Conservation (phyloP, 1,284 basidiomycete species). For the Stygiomarasmius scandens region DNA sequence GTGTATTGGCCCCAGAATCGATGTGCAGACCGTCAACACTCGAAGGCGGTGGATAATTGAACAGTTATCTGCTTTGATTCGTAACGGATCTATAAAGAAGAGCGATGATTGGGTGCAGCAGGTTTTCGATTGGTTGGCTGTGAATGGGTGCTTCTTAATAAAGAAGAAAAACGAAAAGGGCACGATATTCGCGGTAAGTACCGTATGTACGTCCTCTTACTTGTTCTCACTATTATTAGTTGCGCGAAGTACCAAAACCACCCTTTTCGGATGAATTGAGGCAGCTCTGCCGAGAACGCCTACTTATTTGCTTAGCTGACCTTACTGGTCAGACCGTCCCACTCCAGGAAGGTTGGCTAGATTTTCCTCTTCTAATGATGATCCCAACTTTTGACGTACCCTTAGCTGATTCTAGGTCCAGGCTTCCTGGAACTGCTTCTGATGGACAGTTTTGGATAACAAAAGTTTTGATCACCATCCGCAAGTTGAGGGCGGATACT, state of each 20-base stretch:
- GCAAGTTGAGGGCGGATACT: conserved; percentile 62
- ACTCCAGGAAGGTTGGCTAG: conserved; percentile 49
- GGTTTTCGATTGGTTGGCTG: conserved; percentile 81
- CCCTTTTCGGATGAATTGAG: conserved; percentile 75
- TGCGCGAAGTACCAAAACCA: conserved; percentile 66
- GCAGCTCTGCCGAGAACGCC: conserved; percentile 65
- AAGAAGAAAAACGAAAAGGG: conserved; percentile 78
- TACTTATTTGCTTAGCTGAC: conserved; percentile 79
- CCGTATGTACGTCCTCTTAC: conserved; percentile 5
- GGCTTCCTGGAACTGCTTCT: conserved; percentile 62
- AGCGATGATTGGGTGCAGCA: conserved; percentile 76
- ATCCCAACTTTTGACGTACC: conserved; percentile 2
- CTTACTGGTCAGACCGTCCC: conserved; percentile 62
- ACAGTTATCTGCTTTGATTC: conserved; percentile 79
- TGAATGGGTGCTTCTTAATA: conserved; percentile 83
- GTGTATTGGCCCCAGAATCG: conserved; percentile 38
- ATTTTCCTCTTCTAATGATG: background rate
- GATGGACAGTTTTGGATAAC: conserved; percentile 84
- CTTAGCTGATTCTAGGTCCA: conserved; percentile 51
- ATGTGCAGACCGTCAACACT: conserved; percentile 51
- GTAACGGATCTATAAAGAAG: conserved; percentile 83
- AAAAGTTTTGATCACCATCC: conserved; percentile 66
- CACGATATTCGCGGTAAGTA: conserved; percentile 60
- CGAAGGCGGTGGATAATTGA: conserved; percentile 85
- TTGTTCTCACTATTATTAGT: conserved; percentile 37